Evolutionary conservation across 768 basidiomycete genomes (phyloP).

Genomic region (Suillus paluster): DNA sequence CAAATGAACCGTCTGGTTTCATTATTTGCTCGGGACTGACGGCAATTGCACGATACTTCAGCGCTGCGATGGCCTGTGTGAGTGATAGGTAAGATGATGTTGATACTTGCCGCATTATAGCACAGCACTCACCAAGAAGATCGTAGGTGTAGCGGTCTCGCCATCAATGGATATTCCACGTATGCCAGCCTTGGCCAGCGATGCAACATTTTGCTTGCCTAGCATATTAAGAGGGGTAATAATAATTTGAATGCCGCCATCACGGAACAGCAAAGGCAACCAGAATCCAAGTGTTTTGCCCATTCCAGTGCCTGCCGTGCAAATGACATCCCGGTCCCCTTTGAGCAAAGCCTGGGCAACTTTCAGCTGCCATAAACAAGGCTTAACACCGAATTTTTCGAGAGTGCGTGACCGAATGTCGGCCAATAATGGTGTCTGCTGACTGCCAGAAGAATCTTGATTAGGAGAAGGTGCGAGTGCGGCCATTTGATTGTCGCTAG

Average conservation of each 20-base stretch:
- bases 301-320: too few species aligned
- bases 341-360: constrained; percentile 19
- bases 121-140: constrained; percentile 17
- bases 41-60: constrained; percentile 7
- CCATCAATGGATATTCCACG: constrained; percentile 18
- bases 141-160: constrained; percentile 18
- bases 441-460: too few species aligned
- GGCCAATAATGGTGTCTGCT: too few species aligned
- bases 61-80: neutral
- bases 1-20: constrained; percentile 15
- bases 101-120: too few species aligned
- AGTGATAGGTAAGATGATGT: neutral
- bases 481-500: too few species aligned
- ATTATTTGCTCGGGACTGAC: constrained; percentile 16
- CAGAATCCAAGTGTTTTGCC: constrained; percentile 28
- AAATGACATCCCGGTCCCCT: constrained; percentile 20
- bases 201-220: constrained; percentile 21
- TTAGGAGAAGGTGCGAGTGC: too few species aligned
- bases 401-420: too few species aligned
- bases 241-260: constrained; percentile 25
- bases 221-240: constrained; percentile 30
- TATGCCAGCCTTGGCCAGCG: constrained; percentile 15
- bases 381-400: constrained; percentile 8
- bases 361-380: constrained; percentile 27
- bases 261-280: constrained; percentile 32